phyloP scores from a whole-genome alignment of 306 rosid genomes.

The Abrus pulchellus region DNA sequence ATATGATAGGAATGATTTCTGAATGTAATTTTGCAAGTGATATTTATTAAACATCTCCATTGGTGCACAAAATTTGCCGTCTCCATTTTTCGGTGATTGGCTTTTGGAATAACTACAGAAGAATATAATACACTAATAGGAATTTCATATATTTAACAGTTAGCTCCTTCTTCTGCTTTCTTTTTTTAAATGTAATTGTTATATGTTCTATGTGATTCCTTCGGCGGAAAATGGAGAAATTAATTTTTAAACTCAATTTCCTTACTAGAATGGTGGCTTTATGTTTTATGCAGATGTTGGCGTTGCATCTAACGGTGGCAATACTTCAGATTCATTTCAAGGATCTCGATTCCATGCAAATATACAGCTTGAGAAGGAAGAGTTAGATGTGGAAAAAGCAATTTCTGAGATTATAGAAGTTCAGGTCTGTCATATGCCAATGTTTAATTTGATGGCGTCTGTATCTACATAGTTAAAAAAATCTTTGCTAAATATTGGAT shows the following conservation, averaged over 20 bases:
- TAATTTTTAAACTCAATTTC: constrained; percentile 27
- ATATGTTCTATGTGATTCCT: constrained; percentile 9
- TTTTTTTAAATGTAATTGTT: background rate
- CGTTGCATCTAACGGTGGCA: constrained; percentile 55
- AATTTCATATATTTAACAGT: background rate
- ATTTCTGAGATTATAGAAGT: constrained; percentile 67
- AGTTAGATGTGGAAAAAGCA: constrained; percentile 71
- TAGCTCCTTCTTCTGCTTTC: background rate
- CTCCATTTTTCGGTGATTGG: background rate
- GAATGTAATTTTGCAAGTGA: constrained; percentile 11
- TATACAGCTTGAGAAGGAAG: constrained; percentile 70
- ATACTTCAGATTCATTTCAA: constrained; percentile 45
- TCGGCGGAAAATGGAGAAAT: background rate
- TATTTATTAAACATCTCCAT: background rate
- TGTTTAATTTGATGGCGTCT: background rate
- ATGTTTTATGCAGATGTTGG: constrained; percentile 63
- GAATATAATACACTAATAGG: background rate
- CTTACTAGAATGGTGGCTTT: constrained; percentile 39
- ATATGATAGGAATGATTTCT: constrained; percentile 27
- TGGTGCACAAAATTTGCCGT: constrained; percentile 7
- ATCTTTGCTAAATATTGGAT: constrained; percentile 46
- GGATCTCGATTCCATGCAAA: constrained; percentile 64
- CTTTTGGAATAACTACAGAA: background rate
- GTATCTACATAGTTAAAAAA: background rate
- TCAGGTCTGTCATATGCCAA: constrained; percentile 59